Evolutionary conservation across 371 early-diverging fungal genomes (phyloP).

Genomic region (Saksenaea vasiformis): DNA sequence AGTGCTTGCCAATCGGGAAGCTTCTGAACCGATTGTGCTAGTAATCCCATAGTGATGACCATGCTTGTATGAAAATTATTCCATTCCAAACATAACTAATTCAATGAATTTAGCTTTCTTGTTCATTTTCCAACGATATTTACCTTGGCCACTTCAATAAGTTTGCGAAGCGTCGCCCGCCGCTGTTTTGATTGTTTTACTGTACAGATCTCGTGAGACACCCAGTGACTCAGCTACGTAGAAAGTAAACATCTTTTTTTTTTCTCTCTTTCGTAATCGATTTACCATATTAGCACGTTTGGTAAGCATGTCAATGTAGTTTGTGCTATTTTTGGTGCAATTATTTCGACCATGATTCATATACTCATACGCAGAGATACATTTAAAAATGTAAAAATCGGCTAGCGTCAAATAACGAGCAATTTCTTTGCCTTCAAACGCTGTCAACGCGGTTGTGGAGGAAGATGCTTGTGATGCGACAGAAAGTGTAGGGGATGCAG

Average conservation of each 20-base stretch:
- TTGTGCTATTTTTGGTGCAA: neutral
- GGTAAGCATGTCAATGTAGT: constrained; percentile 17
- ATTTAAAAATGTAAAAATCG: constrained; percentile 40
- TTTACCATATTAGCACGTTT: constrained; percentile 27
- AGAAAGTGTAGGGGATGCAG: constrained; percentile 13
- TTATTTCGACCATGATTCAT: constrained; percentile 7
- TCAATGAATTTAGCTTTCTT: neutral
- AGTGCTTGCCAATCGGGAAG: constrained; percentile 40
- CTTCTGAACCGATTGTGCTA: constrained; percentile 26
- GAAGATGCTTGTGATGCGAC: neutral
- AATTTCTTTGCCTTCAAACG: constrained; percentile 34
- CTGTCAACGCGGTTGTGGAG: neutral
- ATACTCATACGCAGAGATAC: constrained; percentile 30
- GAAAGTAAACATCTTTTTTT: neutral
- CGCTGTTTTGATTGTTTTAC: constrained; percentile 26
- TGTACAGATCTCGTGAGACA: constrained; percentile 40
- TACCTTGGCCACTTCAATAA: constrained; percentile 51
- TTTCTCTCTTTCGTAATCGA: too few relatives aligned
- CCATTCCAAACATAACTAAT: constrained; percentile 39
- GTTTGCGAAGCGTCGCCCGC: constrained; percentile 28
- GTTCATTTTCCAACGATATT: too few relatives aligned
- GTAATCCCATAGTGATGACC: constrained; percentile 46
- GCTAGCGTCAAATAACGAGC: constrained; percentile 48
- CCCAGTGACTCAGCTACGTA: constrained; percentile 75
- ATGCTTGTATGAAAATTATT: constrained; percentile 53